phyloP scores from a whole-genome alignment of 345 rosid species.

The Mangifera indica region DNA sequence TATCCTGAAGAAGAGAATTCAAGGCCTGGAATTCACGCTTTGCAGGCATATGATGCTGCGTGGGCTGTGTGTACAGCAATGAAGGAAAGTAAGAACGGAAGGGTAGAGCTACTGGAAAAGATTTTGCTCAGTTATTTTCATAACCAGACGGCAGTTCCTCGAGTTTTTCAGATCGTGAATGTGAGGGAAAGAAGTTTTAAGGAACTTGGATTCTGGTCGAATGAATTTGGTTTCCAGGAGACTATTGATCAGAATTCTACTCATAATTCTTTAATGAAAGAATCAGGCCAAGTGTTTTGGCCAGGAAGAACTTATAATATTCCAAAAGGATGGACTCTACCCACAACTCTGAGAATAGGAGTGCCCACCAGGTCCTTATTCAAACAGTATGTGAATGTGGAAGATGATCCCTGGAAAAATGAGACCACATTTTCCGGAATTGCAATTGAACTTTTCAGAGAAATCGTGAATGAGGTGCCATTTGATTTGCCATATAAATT shows the following conservation, averaged over 20 bases:
- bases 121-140: conserved; percentile 10
- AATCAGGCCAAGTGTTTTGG: conserved; percentile 24
- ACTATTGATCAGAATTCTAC: neutral
- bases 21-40: conserved; percentile 27
- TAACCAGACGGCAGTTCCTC: conserved; percentile 8
- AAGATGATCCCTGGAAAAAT: neutral
- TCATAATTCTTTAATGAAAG: conserved; percentile 14
- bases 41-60: conserved; percentile 28
- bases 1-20: conserved; percentile 19
- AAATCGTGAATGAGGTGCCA: neutral
- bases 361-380: conserved; percentile 10
- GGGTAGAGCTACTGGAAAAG: neutral
- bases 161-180: conserved; percentile 24
- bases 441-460: conserved; percentile 21
- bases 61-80: conserved; percentile 19
- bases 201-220: conserved; percentile 33
- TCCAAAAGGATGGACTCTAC: conserved; percentile 29
- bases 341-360: conserved; percentile 22
- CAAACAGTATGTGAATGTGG: conserved; percentile 7
- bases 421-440: conserved; percentile 13
- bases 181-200: conserved; percentile 18
- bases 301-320: conserved; percentile 22
- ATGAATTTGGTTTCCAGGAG: conserved; percentile 21
- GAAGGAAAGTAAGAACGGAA: neutral
- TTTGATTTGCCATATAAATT: conserved; percentile 18